Percentiles rank a stretch among this genome's conserved stretches.
Conservation (phyloP, 140 eudicot species). For the Flaveria floridana region DNA sequence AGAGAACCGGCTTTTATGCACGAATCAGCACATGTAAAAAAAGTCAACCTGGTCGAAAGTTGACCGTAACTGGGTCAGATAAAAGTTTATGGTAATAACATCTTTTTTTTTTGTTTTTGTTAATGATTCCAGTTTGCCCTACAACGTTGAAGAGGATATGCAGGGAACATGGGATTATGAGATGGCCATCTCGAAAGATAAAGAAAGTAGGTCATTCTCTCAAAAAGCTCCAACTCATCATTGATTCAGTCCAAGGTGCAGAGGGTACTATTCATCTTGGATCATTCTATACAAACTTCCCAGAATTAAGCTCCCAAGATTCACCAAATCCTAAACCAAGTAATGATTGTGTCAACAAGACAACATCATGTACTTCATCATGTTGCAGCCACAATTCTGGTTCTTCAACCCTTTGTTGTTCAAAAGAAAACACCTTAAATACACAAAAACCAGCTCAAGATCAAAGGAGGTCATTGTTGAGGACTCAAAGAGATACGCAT, state of each 20-base stretch:
- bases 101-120: constrained; percentile 11
- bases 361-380: constrained; percentile 8
- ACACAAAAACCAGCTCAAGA: constrained; percentile 42
- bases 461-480: constrained; percentile 38
- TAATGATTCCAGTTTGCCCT: constrained; percentile 55
- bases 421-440: constrained; percentile 29
- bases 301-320: constrained; percentile 46
- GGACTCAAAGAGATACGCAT: constrained; percentile 42
- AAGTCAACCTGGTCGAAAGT: background rate
- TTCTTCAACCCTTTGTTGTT: constrained; percentile 42
- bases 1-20: background rate
- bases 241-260: constrained; percentile 66
- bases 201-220: constrained; percentile 68
- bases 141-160: constrained; percentile 70
- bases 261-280: constrained; percentile 59
- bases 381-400: constrained; percentile 32
- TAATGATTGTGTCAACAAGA: background rate
- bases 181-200: constrained; percentile 76
- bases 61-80: background rate
- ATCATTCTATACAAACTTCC: constrained; percentile 55
- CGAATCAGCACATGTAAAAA: background rate
- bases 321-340: constrained; percentile 4
- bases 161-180: constrained; percentile 61
- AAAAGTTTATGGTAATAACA: background rate
- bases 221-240: constrained; percentile 58